These are phyloP conservation scores for Xylariaceae sp. DNA, from an alignment of 2,329 filamentous ascomycete genomes.

Conservation along the genomic window DNA sequence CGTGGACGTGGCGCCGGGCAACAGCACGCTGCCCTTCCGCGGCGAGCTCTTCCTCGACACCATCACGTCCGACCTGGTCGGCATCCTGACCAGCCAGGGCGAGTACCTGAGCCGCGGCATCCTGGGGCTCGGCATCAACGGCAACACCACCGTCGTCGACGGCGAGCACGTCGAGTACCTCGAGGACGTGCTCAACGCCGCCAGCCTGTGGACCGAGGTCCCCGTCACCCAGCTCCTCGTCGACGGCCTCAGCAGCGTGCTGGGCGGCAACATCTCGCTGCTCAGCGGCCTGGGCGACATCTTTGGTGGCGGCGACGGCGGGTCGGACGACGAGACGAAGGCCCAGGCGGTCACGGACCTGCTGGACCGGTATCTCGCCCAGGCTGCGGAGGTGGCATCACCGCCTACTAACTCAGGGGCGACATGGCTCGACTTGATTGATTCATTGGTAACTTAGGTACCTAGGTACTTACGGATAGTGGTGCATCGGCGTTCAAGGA, in stretches of 20 bases:
- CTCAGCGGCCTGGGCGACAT: background rate
- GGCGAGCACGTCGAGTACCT: slow-evolving; percentile 21
- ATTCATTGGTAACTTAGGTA: no score
- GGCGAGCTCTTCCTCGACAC: slow-evolving; percentile 16
- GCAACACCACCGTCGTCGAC: slow-evolving; percentile 19
- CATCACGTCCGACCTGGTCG: slow-evolving; percentile 14
- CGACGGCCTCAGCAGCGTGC: slow-evolving; percentile 7
- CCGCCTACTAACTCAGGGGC: no score
- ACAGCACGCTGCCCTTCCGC: slow-evolving; percentile 19
- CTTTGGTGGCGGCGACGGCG: no score
- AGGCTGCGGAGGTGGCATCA: no score
- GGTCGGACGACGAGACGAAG: no score
- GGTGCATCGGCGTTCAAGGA: no score
- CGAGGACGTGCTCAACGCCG: slow-evolving; percentile 20
- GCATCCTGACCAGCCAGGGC: slow-evolving; percentile 15
- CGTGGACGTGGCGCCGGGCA: slow-evolving; percentile 20
- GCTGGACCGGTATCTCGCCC: no score
- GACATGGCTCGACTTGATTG: no score
- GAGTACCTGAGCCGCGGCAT: slow-evolving; percentile 16
- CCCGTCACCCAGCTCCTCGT: slow-evolving; percentile 15
- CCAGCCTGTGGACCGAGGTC: slow-evolving; percentile 11
- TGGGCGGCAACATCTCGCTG: slow-evolving; percentile 2
- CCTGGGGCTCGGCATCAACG: slow-evolving; percentile 16
- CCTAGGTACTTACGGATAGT: no score
- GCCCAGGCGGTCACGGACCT: no score